Evolutionary conservation across 225 moss, liverwort and hornwort genomes (phyloP).

Genomic region (Thuidium tamariscinum): DNA sequence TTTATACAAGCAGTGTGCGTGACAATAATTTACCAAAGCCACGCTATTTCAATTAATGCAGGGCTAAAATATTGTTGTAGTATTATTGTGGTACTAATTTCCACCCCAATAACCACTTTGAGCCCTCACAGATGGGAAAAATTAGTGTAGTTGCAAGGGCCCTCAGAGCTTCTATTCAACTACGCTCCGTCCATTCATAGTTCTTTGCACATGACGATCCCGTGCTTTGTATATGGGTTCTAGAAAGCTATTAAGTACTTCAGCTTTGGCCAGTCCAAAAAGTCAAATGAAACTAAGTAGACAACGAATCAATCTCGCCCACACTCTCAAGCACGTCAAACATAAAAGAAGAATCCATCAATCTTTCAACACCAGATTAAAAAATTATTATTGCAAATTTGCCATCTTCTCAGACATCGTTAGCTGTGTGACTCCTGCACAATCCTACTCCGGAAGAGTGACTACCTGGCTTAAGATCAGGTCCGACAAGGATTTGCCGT

Average conservation of each 20-base stretch:
- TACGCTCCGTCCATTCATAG: not conserved
- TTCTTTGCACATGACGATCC: not conserved
- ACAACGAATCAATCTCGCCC: not conserved
- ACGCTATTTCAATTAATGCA: not conserved
- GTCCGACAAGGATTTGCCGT: conserved; percentile 73
- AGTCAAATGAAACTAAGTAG: not conserved
- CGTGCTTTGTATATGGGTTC: not conserved
- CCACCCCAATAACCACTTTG: not conserved
- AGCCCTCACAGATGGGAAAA: not conserved
- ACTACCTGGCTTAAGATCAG: conserved; percentile 53
- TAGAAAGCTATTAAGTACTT: not conserved
- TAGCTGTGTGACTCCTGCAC: not conserved
- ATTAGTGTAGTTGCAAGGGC: not conserved
- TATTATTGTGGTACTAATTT: no score
- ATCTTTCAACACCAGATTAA: not conserved
- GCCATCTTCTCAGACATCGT: not conserved
- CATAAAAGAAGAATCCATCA: not conserved
- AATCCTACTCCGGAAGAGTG: conserved; percentile 10
- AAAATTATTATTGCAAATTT: not conserved
- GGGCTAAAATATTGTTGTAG: no score
- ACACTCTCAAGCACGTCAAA: not conserved
- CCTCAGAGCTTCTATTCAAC: not conserved
- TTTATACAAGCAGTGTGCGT: not conserved
- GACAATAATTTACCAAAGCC: not conserved
- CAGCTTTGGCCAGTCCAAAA: not conserved